Evolutionary conservation across 331 rosid genomes (phyloP), one percentile per base, ranked within the genome.

Genomic region (Cydonia oblonga): DNA sequence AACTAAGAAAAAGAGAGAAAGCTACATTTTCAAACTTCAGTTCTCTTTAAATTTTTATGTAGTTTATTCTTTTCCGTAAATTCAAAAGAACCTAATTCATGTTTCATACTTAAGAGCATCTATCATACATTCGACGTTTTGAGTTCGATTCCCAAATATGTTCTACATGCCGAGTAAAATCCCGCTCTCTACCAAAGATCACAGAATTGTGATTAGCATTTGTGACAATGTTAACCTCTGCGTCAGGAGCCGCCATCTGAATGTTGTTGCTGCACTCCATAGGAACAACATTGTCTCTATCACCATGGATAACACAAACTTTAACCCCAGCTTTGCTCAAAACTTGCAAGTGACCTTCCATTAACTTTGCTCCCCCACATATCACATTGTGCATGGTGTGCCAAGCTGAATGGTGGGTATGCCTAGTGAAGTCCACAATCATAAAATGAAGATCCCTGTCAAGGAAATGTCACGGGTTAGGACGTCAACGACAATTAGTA

Each of bases 391-490:
- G 97, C 97, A 91, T 89, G 35, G 91, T 79, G 60, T 78, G 85
- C 97, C 97, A 91, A 76, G 92, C 98, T 12, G 98, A 93, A 68
- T 87, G 97, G 75, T 93, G 98, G 8, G 98, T 93, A 79, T 93
- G 98, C 71, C 84, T 88, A 11, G 88, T 81, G 63, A 88, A 10
- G 86, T 90, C 96, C 71, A 33, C 44, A 14, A 38, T 62, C 79
- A 62, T 62, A 73, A 81, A 87, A 79, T 79, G 81, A 22, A 88
- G 86, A 68, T 84, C 84, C 81, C 93, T 91, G 80, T n/a, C 16
- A 66, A 79, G 7, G 28, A 18, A 32, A 76, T 40, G 46, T 40
- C 46, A 12, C 16, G 46, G 46, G 46, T 40, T 12, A 40, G 46
- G 46, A 11, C 15, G 16, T 40, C 2, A 40, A 12, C 46, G 46